phyloP scores from a whole-genome alignment of 352 stramenopile species.

The Pythium scleroteichum region DNA sequence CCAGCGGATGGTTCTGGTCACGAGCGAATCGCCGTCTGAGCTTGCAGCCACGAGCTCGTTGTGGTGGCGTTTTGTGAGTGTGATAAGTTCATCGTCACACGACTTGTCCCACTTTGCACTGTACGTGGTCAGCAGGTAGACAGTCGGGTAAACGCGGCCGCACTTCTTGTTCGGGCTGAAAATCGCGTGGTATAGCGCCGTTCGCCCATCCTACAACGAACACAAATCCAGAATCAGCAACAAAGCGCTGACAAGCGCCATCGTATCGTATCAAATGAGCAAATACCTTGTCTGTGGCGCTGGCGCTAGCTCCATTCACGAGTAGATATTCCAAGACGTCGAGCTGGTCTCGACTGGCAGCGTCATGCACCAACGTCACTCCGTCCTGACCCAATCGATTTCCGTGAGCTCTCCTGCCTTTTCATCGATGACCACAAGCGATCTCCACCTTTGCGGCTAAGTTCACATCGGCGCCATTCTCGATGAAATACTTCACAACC shows the following conservation, averaged over 20 bases:
- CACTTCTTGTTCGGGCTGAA: slow-evolving; percentile 15
- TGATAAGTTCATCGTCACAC: slow-evolving; percentile 3
- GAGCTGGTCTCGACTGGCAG: slow-evolving; percentile 7
- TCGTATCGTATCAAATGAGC: too few species aligned
- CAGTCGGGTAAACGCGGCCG: slow-evolving; percentile 9
- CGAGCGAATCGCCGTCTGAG: slow-evolving; percentile 7
- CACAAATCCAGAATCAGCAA: too few species aligned
- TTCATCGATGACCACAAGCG: too few species aligned
- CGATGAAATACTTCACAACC: slow-evolving; percentile 20
- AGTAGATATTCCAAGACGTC: slow-evolving; percentile 10
- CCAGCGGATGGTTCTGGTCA: neutral
- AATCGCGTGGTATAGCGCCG: slow-evolving; percentile 1
- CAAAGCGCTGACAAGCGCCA: too few species aligned
- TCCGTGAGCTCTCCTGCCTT: too few species aligned
- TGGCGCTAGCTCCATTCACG: slow-evolving; percentile 1
- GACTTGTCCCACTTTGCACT: slow-evolving; percentile 7
- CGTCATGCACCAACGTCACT: slow-evolving; percentile 11
- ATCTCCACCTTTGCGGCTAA: slow-evolving; percentile 1
- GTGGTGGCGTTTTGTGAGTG: neutral
- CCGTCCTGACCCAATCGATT: slow-evolving; percentile 3
- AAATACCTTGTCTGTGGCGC: slow-evolving; percentile 10
- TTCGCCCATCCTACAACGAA: slow-evolving; percentile 9
- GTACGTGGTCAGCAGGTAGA: slow-evolving; percentile 1
- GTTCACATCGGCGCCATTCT: slow-evolving; percentile 15
- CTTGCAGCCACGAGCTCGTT: neutral